A percentile compares a stretch with the other conserved stretches of the same genome.
phyloP scores from a whole-genome alignment of 495 filamentous ascomycete species.

The Tuber indicum region DNA sequence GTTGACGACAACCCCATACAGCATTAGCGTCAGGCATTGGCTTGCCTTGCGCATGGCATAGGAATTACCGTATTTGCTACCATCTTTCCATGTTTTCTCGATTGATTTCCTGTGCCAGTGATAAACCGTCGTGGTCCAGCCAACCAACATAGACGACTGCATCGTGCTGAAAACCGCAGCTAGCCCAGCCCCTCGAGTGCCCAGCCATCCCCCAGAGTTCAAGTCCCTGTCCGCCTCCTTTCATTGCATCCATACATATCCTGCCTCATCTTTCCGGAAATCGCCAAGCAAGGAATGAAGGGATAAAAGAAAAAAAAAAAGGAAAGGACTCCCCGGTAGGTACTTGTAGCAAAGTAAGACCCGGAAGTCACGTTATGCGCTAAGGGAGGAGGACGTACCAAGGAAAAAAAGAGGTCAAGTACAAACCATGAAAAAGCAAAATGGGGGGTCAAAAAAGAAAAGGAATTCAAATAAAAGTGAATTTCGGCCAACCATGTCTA shows the following conservation, averaged over 20 bases:
- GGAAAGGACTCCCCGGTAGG: slow-evolving; percentile 21
- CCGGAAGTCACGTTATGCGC: slow-evolving; percentile 30
- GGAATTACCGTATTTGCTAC: slow-evolving; percentile 1
- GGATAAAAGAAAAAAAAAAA: not conserved
- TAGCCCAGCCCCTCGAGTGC: slow-evolving; percentile 13
- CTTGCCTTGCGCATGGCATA: not conserved
- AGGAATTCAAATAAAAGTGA: slow-evolving; percentile 22
- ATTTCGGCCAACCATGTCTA: slow-evolving; percentile 24
- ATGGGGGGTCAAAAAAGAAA: not conserved
- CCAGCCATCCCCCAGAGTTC: slow-evolving; percentile 18
- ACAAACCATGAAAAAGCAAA: slow-evolving; percentile 16
- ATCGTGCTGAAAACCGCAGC: slow-evolving; percentile 13
- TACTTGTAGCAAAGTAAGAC: slow-evolving; percentile 10
- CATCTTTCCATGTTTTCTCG: not conserved
- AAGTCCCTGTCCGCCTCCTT: slow-evolving; percentile 25
- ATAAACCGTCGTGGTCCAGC: slow-evolving; percentile 1
- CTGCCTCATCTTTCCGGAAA: slow-evolving; percentile 34
- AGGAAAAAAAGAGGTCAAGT: slow-evolving; percentile 19
- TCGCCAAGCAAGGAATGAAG: slow-evolving; percentile 25
- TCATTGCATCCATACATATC: slow-evolving; percentile 16
- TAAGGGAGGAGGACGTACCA: not conserved
- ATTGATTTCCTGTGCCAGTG: slow-evolving; percentile 1
- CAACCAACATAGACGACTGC: slow-evolving; percentile 20
- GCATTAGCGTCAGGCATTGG: not conserved
- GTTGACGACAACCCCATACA: not conserved